Evolutionary conservation across 192 early-diverging fungal species (phyloP).

Genomic region (Rhizophagus clarus): DNA sequence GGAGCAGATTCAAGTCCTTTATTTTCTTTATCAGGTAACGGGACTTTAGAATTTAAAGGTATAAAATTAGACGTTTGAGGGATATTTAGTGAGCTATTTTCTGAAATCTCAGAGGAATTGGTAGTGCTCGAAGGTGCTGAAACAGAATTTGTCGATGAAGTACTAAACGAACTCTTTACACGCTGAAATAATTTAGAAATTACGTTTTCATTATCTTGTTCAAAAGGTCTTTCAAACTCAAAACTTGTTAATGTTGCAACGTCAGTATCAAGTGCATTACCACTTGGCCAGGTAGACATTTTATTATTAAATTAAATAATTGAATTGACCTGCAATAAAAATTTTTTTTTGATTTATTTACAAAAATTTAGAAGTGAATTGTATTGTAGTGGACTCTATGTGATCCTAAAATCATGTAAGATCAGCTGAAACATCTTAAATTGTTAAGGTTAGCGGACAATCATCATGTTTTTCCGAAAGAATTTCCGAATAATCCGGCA

Average conservation of each 20-base stretch:
- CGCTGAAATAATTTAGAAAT: conserved; percentile 58
- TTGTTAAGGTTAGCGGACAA: too few relatives aligned
- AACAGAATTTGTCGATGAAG: not conserved
- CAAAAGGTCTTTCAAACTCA: conserved; percentile 35
- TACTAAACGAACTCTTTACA: conserved; percentile 51
- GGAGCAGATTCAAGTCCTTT: conserved; percentile 8
- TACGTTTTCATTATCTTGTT: conserved; percentile 50
- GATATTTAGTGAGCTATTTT: not conserved
- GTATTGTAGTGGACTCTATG: not conserved
- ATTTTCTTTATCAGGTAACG: conserved; percentile 22
- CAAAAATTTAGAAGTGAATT: not conserved
- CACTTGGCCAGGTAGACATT: not conserved
- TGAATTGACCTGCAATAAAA: not conserved
- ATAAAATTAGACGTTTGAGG: not conserved
- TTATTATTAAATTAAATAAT: not conserved
- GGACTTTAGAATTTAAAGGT: not conserved
- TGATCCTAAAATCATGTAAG: too few relatives aligned
- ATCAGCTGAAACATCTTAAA: too few relatives aligned
- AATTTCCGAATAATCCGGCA: too few relatives aligned
- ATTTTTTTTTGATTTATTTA: not conserved
- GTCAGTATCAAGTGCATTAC: not conserved
- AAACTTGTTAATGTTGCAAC: conserved; percentile 45
- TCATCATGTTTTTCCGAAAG: too few relatives aligned
- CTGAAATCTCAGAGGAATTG: not conserved
- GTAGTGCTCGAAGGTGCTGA: not conserved